Conservation (phyloP, 225 moss, liverwort and hornwort species). For the Climacium dendroides region DNA sequence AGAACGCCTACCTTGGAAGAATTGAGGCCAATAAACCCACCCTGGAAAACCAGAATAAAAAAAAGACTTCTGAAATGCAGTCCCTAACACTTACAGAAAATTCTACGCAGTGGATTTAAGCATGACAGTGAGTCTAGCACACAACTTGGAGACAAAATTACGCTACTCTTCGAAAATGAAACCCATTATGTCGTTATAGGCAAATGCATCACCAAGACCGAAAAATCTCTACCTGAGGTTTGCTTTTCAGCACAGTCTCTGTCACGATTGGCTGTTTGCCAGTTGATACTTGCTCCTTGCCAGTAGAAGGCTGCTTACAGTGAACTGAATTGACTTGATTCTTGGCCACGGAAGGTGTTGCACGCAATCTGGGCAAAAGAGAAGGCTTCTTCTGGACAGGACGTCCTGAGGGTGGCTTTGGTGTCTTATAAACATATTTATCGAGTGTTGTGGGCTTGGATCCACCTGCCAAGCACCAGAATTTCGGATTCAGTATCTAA, state of each 20-base stretch:
- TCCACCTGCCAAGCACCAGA: conserved; percentile 14
- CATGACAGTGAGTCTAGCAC: neutral
- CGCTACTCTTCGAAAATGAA: neutral
- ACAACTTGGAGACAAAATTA: neutral
- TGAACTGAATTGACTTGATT: neutral
- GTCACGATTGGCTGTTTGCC: conserved; percentile 4
- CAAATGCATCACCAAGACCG: neutral
- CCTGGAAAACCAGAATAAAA: neutral
- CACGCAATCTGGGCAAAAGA: neutral
- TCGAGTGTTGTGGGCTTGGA: conserved; percentile 46
- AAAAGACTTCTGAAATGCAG: neutral
- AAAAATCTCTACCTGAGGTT: conserved; percentile 1
- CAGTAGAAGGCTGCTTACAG: conserved; percentile 8
- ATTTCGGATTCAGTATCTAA: neutral
- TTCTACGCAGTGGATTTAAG: neutral
- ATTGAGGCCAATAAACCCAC: neutral
- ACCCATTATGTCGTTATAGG: neutral
- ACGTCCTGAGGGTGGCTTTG: neutral
- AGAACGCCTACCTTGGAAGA: neutral
- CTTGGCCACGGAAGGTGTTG: neutral
- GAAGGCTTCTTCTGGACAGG: conserved; percentile 9
- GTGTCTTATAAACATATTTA: conserved; percentile 36
- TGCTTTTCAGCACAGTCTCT: conserved; percentile 1
- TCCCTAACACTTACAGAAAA: neutral
- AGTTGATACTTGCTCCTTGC: conserved; percentile 5